Base-by-base conservation (phyloP, 352 stramenopile species). In the Pythium aristosporum region DNA sequence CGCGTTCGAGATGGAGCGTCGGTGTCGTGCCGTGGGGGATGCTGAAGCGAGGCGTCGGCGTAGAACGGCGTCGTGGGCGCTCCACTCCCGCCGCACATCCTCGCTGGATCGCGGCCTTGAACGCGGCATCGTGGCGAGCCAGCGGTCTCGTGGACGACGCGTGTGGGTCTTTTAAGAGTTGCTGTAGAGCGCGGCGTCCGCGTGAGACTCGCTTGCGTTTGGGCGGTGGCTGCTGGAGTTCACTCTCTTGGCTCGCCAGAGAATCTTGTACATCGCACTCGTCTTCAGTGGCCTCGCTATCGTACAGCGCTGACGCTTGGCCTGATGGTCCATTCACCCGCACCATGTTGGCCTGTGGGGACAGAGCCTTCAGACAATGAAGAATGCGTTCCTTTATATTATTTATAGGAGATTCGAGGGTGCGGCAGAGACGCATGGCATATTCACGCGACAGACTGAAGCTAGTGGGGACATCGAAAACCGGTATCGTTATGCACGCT, bases 81-180 rank as follows among this genome's bases (percentile, higher is more conserved):
- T 10, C 5, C n/a, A 37, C 57, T n/a, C 46, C 44, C 5, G 18
- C 15, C 30, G 55, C 32, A 18, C 13, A 48, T 16, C 44, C 57
- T 16, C 43, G 57, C n/a, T 30, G 43, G 7, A 63, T 21, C 30
- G 57, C 57, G 20, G 57, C 32, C 21, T 63, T 63, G 44, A 63
- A 56, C 32, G 25, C 57, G 3, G 57, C 57, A 23, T 63, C 57
- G n/a, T 63, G 57, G 13, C 28, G 57, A 18, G 57, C 57, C 12
- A 63, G 57, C 20, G 43, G 44, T 13, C 12, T 37, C 16, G 55
- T 44, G 9, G 55, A 0, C 34, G 34, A 36, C 34, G 34, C 37
- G 4, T 28, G 16, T 5, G 34, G 52, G n/a, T 58, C 52, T 34
- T 39, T 25, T 5, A 58, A n/a, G 8, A 48, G 52, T 21, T 48